phyloP scores from a whole-genome alignment of 169 alveolate genomes.

The Cryptosporidium sp. region DNA sequence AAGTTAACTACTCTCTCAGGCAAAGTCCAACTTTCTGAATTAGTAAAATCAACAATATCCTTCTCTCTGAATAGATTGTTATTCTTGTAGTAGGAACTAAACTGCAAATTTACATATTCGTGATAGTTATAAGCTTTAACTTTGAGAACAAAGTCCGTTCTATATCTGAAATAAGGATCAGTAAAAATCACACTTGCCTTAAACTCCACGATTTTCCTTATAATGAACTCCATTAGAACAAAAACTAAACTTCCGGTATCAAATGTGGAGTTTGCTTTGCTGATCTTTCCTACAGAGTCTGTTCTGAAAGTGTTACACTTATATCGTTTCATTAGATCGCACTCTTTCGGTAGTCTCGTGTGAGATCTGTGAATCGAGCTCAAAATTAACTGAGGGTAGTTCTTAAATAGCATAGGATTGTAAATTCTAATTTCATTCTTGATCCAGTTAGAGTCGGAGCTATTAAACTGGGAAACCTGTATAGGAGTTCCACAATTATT shows the following conservation, averaged over 20 bases:
- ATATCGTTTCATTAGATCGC: neutral
- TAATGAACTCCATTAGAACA: slow-evolving; percentile 31
- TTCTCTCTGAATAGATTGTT: neutral
- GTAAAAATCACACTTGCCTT: slow-evolving; percentile 40
- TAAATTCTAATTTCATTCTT: slow-evolving; percentile 44
- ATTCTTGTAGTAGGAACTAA: neutral
- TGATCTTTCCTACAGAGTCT: neutral
- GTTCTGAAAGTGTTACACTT: slow-evolving; percentile 2
- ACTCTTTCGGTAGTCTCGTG: slow-evolving; percentile 35
- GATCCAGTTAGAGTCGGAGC: neutral
- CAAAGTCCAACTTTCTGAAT: slow-evolving; percentile 8
- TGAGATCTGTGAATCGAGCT: slow-evolving; percentile 44
- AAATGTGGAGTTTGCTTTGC: neutral
- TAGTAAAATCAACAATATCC: neutral
- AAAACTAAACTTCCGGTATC: slow-evolving; percentile 33
- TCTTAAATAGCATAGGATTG: slow-evolving; percentile 5
- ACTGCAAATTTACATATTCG: slow-evolving; percentile 61
- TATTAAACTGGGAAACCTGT: slow-evolving; percentile 9
- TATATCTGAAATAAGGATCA: slow-evolving; percentile 68
- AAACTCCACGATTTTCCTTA: slow-evolving; percentile 4
- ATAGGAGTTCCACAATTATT: slow-evolving; percentile 58
- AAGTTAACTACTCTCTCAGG: slow-evolving; percentile 27
- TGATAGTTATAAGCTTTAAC: slow-evolving; percentile 28
- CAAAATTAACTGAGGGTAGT: slow-evolving; percentile 44
- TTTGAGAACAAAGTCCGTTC: slow-evolving; percentile 33